Base-by-base conservation (phyloP, 108 stramenopile species). In the Pseudonitzschia multistriata region DNA sequence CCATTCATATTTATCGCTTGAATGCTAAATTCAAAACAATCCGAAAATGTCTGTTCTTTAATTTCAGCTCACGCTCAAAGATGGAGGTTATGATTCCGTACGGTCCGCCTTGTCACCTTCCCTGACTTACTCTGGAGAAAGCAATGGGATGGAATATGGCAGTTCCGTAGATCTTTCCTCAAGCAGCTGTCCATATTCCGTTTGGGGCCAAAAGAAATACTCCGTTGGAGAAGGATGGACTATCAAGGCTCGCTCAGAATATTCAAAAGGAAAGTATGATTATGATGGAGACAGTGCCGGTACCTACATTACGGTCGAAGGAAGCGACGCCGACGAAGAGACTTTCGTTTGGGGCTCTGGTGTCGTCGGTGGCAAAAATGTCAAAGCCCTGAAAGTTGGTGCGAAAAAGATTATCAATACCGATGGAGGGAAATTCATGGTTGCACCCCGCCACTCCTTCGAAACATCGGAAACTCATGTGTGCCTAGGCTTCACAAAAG, bases 321-420 rank as follows among this genome's bases (percentile, higher is more conserved):
- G 28, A 30, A 33, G 10, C 31, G 34, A 59, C 57, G 33, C 11
- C 34, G 57, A 59, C 34, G 22, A 53, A 22, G 33, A 59, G 4
- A 59, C 57, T 11, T 59, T 29, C 31, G 7, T 59, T 30, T 59
- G 57, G 57, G 29, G n/a, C n/a, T 33, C 57, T 29, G 57, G 28
- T 33, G 31, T 29, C 57, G 29, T 59, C 31, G 13, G 17, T 3
- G 11, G 35, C 3, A 33, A 0, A 59, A 33, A 59, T n/a, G 31
- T 59, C 57, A 17, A 21, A 0, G n/a, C 57, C 29, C n/a, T 59
- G 10, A 59, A 35, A 33, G 57, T 36, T 3, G 57, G 57, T 30
- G 57, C 27, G 5, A 59, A 59, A 33, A 35, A 34, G 34, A n/a
- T 59, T 19, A 59, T 59, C 33, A 33, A 59, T 2, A 35, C 57